phyloP scores from a whole-genome alignment of 306 rosid species.

The Luffa aegyptiaca region DNA sequence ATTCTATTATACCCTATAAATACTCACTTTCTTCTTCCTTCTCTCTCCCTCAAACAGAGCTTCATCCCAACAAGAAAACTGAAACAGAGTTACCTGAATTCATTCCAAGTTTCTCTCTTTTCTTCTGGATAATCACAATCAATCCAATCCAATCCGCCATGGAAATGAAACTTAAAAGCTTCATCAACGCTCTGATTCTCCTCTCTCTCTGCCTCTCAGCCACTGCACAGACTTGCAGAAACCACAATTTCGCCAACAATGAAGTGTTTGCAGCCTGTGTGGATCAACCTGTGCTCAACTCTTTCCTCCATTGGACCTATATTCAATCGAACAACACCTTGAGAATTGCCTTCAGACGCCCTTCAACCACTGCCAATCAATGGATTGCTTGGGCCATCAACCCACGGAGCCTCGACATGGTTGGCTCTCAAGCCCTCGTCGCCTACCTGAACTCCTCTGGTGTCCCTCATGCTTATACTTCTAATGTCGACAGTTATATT shows the following conservation, averaged over 20 bases:
- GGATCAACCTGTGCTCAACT: conserved; percentile 8
- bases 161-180: neutral
- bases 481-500: neutral
- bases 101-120: neutral
- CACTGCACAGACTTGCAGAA: conserved; percentile 13
- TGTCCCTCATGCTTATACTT: neutral
- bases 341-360: conserved; percentile 6
- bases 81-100: neutral
- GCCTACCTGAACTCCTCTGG: conserved; percentile 9
- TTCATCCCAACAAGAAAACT: neutral
- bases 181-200: neutral
- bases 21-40: neutral
- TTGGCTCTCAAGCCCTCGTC: conserved; percentile 14
- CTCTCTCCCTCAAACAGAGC: neutral
- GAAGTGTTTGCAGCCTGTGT: neutral
- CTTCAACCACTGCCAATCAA: neutral
- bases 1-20: neutral
- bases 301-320: conserved; percentile 19
- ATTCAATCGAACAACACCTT: neutral
- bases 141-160: neutral
- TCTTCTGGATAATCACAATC: no score
- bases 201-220: neutral
- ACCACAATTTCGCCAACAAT: neutral
- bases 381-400: conserved; percentile 22
- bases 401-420: neutral